Conservation (phyloP, 306 rosid genomes). For the Oxytropis ochrocephala region DNA sequence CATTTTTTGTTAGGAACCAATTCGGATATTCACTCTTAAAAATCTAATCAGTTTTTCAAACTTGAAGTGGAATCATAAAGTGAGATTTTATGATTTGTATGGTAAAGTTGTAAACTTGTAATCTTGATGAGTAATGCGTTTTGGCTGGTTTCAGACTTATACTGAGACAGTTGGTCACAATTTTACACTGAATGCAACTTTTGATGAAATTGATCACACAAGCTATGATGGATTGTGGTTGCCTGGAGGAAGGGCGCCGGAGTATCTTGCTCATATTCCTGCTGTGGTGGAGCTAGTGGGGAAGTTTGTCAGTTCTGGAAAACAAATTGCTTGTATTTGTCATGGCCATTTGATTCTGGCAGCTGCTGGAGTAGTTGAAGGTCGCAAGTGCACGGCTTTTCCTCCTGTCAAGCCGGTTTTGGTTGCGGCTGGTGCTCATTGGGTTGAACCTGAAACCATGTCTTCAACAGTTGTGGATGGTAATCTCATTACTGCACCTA, state of each 20-base stretch:
- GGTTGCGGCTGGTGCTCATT: constrained; percentile 69
- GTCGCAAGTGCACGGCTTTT: constrained; percentile 62
- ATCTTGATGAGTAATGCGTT: not conserved
- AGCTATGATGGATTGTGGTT: constrained; percentile 74
- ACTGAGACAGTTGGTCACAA: constrained; percentile 77
- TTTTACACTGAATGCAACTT: constrained; percentile 72
- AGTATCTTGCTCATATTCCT: constrained; percentile 60
- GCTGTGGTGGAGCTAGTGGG: constrained; percentile 45
- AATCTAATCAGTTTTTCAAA: not conserved
- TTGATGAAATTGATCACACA: constrained; percentile 51
- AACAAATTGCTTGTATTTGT: constrained; percentile 68
- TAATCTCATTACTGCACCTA: constrained; percentile 52
- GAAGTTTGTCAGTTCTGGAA: constrained; percentile 41
- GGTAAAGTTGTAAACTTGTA: not conserved
- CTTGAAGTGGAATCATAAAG: not conserved
- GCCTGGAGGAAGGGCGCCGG: constrained; percentile 96
- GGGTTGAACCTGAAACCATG: constrained; percentile 72
- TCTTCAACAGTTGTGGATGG: constrained; percentile 58
- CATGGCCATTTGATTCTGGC: constrained; percentile 84
- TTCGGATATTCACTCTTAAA: too few species aligned
- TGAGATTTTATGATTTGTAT: not conserved
- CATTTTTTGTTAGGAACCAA: too few species aligned
- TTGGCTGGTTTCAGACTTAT: constrained; percentile 42
- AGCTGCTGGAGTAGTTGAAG: constrained; percentile 63
- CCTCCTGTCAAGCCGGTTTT: constrained; percentile 52